A percentile compares a stretch with the other conserved stretches of the same genome.
Evolutionary conservation across 768 basidiomycete genomes (phyloP).

Genomic region (Grammothele lineata): DNA sequence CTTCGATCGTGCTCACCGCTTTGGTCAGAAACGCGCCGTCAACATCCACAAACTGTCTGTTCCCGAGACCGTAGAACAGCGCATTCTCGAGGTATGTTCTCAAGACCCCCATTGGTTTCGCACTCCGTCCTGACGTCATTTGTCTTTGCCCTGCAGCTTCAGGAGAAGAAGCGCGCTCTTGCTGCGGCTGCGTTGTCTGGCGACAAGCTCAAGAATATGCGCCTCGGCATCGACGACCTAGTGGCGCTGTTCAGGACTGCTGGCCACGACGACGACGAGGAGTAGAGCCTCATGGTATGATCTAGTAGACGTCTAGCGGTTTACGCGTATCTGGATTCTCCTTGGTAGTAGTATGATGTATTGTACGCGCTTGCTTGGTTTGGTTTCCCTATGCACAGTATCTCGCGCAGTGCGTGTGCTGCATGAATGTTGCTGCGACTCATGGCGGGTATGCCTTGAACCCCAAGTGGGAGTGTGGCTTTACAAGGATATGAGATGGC

Average conservation of each 20-base stretch:
- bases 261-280: slow-evolving; percentile 51
- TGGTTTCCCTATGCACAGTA: too few species aligned
- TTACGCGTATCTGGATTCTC: too few species aligned
- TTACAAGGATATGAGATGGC: too few species aligned
- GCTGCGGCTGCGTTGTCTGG: slow-evolving; percentile 84
- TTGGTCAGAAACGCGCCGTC: slow-evolving; percentile 84
- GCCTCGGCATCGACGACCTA: slow-evolving; percentile 81
- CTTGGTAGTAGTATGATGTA: too few species aligned
- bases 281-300: too few species aligned
- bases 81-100: slow-evolving; percentile 62
- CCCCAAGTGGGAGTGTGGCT: too few species aligned
- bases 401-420: too few species aligned
- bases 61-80: slow-evolving; percentile 80
- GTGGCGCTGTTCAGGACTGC: slow-evolving; percentile 71
- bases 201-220: slow-evolving; percentile 80
- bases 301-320: too few species aligned
- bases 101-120: not conserved
- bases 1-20: slow-evolving; percentile 86
- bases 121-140: not conserved
- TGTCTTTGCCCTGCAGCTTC: slow-evolving; percentile 49
- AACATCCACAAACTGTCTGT: slow-evolving; percentile 89
- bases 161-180: slow-evolving; percentile 85
- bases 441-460: too few species aligned
- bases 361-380: too few species aligned
- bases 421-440: too few species aligned